Base-by-base conservation (phyloP, 2,329 filamentous ascomycete genomes). In the Tympanopsis confertula region DNA sequence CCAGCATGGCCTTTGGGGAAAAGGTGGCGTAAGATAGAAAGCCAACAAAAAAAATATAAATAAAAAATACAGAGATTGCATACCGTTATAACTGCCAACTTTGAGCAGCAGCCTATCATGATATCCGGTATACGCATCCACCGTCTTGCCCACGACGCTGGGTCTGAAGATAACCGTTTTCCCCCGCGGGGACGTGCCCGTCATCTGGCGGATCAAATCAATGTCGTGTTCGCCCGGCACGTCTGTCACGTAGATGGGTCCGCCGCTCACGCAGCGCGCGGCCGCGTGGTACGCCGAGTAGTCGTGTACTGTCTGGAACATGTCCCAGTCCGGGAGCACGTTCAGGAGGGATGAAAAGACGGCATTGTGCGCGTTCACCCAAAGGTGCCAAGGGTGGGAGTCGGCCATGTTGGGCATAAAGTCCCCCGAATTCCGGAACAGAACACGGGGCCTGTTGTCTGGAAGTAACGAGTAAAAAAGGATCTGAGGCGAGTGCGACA, bases 231-330 rank as follows among this genome's bases (percentile, higher is more conserved):
- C 62, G 0, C 86, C 88, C 0, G 89, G 89, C 1, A 78, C 72
- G 56, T 98, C 91, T 0, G 89, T 96, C 54, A 98, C 88, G 50
- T 93, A 95, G 29, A 98, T 82, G 0, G 89, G 91, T 0, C 91
- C 91, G 5, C 91, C 91, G 36, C 82, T 88, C 5, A 98, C 68
- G 55, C 86, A 94, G 35, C 91, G 74, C 2, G 87, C 88, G 1
- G 91, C 89, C 4, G 86, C 91, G 48, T 98, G 91, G 53, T 91
- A 94, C 0, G 71, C 74, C 0, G 82, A 83, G 55, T 85, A 94
- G 18, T 68, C 62, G 42, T 77, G 71, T 2, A 63, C 61, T 1
- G 75, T 78, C 47, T 80, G 75, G 50, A 81, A 81, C 76, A 81
- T 80, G 46, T 81, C 76, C 73, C 75, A 81, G 56, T 94, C 88